Base-by-base conservation (phyloP, 106 monocot species). In the Posidonia australis region DNA sequence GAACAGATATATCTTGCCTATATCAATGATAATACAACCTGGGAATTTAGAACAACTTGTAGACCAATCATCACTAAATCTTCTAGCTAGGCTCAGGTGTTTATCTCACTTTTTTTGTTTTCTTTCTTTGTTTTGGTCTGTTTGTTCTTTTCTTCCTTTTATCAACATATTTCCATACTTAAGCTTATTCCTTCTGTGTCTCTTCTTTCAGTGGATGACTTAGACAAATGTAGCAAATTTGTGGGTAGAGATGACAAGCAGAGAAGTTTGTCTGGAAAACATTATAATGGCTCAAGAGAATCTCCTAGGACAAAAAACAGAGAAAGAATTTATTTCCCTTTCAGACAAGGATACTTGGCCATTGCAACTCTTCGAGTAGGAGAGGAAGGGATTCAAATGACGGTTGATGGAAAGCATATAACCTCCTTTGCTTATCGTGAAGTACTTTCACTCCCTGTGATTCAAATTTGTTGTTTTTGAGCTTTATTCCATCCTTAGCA, bases 361-460 rank as follows among this genome's bases (percentile, higher is more conserved):
- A 77, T 90, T 69, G 77, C 86, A 28, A 90, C 84, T 32, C 70
- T 96, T 62, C 78, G 94, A 69, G 77, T 87, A 2, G 94, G 94
- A 43, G 63, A 62, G 20, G 84, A 96, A 46, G 90, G 94, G 12
- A 78, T 96, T 63, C 94, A 96, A 18, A 90, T 96, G 94, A 80
- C 86, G 24, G 90, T 90, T 65, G 87, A 96, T 73, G 94, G 94
- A 24, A 96, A 82, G 48, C 94, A 96, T 60, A 63, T 80, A 58
- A 87, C 90, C 30, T 90, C 94, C 28, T 96, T 96, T 77, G 86
- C 86, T 68, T 96, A 79, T 31, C 90, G 86, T 36, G 84, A 96
- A 71, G 94, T 90, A 84, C 42, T 54, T 49, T 45, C 25, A 51
- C 46, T 51, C 41, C 43, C 18, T 46, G 13, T 28, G 0, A 48